Base-by-base conservation (phyloP, 2,329 filamentous ascomycete genomes). In the Neonectria punicea region DNA sequence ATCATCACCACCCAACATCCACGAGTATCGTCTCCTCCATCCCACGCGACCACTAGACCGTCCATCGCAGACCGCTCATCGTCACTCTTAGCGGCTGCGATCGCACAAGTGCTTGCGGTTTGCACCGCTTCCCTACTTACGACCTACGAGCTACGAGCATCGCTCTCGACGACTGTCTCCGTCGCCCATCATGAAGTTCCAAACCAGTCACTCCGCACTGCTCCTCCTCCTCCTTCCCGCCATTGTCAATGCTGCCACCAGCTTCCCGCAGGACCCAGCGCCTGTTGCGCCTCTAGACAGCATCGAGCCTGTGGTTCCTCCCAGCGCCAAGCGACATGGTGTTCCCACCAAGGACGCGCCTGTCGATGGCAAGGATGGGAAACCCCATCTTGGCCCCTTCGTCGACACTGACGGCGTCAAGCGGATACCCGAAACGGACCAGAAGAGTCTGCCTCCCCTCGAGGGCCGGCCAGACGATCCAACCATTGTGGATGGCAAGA, bases 301-400 rank as follows among this genome's bases (percentile, higher is more conserved):
- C 44, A 74, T 73, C 53, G 75, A 76, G 20, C 54, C 67, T 10
- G 64, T 75, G 11, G 67, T 74, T 6, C 58, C 70, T 14, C 63
- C 73, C n/a, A 72, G 75, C 49, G 68, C 68, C 47, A 81, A 80
- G 66, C 80, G 80, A 58, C 75, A 76, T 56, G 75, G 77, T 32
- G 63, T 81, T 10, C 83, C 84, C 34, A 85, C 82, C 62, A 94
- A 94, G 78, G 91, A 96, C 82, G 93, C 92, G 61, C 95, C 95
- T 0, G 91, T 98, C 20, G 96, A 98, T 77, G 94, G 94, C 50
- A 91, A 92, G 73, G 96, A 98, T 81, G 96, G 96, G 53, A 96
- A 94, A 81, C 96, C 96, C 51, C 95, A 98, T 77, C 89, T 91
- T 20, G 96, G 96, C 2, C 96, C 96, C 6, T 90, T 89, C 75